These are phyloP conservation scores for Ophiobolus disseminans DNA, from an alignment of 2,329 filamentous ascomycete species.

Conservation along the genomic window DNA sequence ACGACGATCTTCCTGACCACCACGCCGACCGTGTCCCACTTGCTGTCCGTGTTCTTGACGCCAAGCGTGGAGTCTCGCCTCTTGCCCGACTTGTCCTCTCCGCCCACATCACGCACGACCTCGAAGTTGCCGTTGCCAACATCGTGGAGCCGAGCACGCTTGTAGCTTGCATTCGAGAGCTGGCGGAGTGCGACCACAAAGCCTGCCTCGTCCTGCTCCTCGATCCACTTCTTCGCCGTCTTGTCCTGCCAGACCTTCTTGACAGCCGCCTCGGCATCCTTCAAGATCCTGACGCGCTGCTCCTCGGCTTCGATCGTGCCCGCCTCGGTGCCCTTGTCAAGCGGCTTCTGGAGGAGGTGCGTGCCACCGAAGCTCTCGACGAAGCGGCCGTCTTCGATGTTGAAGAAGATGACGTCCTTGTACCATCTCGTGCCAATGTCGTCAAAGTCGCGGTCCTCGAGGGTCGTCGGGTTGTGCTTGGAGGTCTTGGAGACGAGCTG, in stretches of 20 bases:
- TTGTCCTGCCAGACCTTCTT: constrained; percentile 35
- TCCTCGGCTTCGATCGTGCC: constrained; percentile 46
- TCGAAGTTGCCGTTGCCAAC: constrained; percentile 39
- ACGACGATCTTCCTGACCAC: constrained; percentile 39
- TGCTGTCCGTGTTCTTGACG: constrained; percentile 40
- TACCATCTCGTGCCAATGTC: constrained; percentile 46
- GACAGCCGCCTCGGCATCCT: constrained; percentile 35
- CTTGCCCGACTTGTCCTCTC: constrained; percentile 36
- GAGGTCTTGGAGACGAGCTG: constrained; percentile 41
- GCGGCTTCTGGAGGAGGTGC: constrained; percentile 38
- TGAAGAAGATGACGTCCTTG: constrained; percentile 46
- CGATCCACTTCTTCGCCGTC: constrained; percentile 35
- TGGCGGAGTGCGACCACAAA: constrained; percentile 41
- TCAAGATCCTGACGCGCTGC: constrained; percentile 41
- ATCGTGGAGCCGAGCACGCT: constrained; percentile 42
- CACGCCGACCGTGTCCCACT: constrained; percentile 45
- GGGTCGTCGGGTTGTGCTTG: constrained; percentile 34
- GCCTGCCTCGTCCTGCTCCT: constrained; percentile 38
- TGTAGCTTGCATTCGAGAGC: constrained; percentile 46
- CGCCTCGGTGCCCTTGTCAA: constrained; percentile 33
- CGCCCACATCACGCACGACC: constrained; percentile 41
- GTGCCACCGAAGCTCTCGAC: constrained; percentile 40
- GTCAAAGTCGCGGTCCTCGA: constrained; percentile 46
- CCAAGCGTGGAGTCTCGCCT: constrained; percentile 40
- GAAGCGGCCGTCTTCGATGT: constrained; percentile 31